phyloP scores from a whole-genome alignment of 75 land plant genomes.

The Pinus taeda region DNA sequence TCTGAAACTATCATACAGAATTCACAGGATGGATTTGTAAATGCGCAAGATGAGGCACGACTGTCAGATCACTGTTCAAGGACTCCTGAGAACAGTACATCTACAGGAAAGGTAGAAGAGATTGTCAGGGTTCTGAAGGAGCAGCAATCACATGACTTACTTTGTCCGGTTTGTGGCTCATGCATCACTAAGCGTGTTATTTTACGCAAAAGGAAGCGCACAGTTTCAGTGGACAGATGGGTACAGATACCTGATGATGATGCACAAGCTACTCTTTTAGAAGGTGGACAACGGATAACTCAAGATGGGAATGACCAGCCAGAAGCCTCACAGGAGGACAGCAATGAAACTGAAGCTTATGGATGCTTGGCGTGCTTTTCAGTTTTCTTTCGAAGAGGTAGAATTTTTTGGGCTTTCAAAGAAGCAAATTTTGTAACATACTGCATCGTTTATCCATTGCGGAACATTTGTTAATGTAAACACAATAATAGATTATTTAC shows the following conservation, averaged over 20 bases:
- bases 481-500: too few relatives aligned
- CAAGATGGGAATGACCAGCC: neutral
- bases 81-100: conserved; percentile 6
- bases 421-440: too few relatives aligned
- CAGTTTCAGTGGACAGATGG: neutral
- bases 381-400: conserved; percentile 70
- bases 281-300: neutral
- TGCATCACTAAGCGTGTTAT: conserved; percentile 80
- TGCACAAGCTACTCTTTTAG: neutral
- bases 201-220: conserved; percentile 61
- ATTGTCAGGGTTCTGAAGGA: conserved; percentile 52
- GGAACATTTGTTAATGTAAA: too few relatives aligned
- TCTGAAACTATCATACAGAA: neutral
- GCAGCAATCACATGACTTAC: conserved; percentile 71
- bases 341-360: conserved; percentile 32
- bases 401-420: too few relatives aligned
- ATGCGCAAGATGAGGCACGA: neutral
- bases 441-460: too few relatives aligned
- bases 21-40: neutral
- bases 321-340: too few relatives aligned
- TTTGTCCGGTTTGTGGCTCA: conserved; percentile 70
- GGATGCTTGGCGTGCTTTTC: conserved; percentile 84
- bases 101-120: conserved; percentile 19
- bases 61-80: neutral
- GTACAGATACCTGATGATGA: neutral